These are phyloP conservation scores for Clarireedia homoeocarpa DNA, from an alignment of 2,329 filamentous ascomycete genomes.

Conservation along the genomic window DNA sequence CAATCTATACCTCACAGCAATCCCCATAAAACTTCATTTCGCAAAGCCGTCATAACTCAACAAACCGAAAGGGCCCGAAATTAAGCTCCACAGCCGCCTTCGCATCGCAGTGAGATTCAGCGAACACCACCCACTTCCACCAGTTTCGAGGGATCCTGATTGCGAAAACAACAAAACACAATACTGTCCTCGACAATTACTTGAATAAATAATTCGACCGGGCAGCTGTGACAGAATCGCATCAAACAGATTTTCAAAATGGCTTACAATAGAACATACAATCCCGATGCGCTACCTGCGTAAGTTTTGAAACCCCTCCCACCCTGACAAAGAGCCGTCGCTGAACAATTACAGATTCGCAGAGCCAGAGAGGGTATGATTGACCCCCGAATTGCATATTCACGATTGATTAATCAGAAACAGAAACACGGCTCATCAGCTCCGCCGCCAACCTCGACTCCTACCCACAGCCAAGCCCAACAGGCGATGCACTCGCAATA, in stretches of 20 bases:
- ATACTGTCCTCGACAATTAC: background rate
- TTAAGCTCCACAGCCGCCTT: background rate
- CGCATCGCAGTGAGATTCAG: background rate
- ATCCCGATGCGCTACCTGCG: conserved; percentile 91
- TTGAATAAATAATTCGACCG: conserved; percentile 2
- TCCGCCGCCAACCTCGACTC: conserved; percentile 25
- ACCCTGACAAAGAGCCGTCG: conserved; percentile 4
- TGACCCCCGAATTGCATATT: background rate
- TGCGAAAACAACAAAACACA: background rate
- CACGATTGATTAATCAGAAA: background rate
- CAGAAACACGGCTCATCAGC: conserved; percentile 7
- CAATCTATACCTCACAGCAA: background rate
- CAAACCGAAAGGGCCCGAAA: background rate
- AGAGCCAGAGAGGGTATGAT: conserved; percentile 38
- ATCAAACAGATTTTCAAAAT: conserved; percentile 41
- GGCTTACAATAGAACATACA: conserved; percentile 91
- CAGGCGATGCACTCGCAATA: conserved; percentile 22
- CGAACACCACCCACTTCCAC: background rate
- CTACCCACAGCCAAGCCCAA: conserved; percentile 12
- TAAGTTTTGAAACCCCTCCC: conserved; percentile 38
- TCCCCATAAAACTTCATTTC: background rate
- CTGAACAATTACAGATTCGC: conserved; percentile 37
- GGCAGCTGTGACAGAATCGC: background rate
- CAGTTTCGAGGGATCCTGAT: background rate
- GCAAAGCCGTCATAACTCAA: no score